phyloP scores from a whole-genome alignment of 2,329 filamentous ascomycete species.

The Ophiostoma sp. region DNA sequence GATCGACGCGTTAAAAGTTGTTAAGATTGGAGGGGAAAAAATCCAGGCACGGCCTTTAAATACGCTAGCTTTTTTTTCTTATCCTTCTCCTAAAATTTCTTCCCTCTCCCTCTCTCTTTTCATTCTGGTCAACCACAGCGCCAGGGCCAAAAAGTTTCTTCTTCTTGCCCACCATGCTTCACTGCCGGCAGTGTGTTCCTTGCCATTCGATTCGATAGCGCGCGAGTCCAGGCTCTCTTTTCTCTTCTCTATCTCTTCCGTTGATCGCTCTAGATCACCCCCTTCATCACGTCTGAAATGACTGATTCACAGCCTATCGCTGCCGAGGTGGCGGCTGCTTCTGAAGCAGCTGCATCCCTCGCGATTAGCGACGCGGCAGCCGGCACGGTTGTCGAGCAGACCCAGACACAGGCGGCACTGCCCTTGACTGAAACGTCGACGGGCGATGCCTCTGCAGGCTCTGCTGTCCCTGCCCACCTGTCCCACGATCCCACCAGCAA shows the following conservation, averaged over 20 bases:
- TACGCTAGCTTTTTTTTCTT: constrained; percentile 8
- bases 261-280: neutral
- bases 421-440: neutral
- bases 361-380: constrained; percentile 19
- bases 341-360: constrained; percentile 22
- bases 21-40: neutral
- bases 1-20: neutral
- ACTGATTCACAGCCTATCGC: neutral
- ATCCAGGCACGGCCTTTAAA: constrained; percentile 7
- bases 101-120: constrained; percentile 14
- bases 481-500: constrained; percentile 68
- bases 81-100: constrained; percentile 5
- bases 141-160: neutral
- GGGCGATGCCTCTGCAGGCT: neutral
- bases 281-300: constrained; percentile 21
- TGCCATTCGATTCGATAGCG: constrained; percentile 24
- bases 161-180: constrained; percentile 24
- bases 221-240: constrained; percentile 1
- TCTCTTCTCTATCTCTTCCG: constrained; percentile 12
- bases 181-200: constrained; percentile 15
- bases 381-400: constrained; percentile 4
- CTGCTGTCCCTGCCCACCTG: constrained; percentile 50
- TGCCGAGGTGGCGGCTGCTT: constrained; percentile 20
- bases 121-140: neutral
- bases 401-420: neutral